Evolutionary conservation across 345 rosid genomes (phyloP).

Genomic region (Gossypium australe): DNA sequence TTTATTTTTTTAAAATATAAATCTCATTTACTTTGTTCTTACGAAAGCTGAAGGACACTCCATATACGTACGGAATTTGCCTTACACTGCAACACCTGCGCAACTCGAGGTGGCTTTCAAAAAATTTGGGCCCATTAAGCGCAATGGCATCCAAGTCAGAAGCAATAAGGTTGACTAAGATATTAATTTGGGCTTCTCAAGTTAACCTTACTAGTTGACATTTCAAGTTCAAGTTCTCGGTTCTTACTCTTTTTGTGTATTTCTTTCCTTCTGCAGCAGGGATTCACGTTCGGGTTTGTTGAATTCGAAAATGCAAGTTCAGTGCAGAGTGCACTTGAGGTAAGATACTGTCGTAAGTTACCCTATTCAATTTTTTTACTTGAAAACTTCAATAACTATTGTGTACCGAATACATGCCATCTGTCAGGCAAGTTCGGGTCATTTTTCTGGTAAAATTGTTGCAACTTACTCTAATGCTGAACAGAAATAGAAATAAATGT

Average conservation of each 20-base stretch:
- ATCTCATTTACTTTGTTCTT: background rate
- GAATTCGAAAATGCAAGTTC: constrained; percentile 52
- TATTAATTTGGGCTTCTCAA: background rate
- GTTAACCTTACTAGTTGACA: background rate
- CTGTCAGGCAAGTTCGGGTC: background rate
- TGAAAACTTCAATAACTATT: background rate
- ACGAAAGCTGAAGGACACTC: constrained; percentile 57
- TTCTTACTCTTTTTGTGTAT: background rate
- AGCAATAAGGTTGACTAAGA: constrained; percentile 50
- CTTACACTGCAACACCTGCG: constrained; percentile 52
- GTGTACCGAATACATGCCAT: background rate
- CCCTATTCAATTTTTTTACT: constrained; percentile 4
- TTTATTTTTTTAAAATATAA: background rate
- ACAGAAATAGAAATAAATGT: background rate
- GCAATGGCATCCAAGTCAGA: constrained; percentile 80
- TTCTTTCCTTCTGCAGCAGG: constrained; percentile 38
- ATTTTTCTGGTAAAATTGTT: background rate
- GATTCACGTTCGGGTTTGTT: constrained; percentile 66
- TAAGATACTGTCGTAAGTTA: constrained; percentile 15
- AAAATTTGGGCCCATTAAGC: constrained; percentile 73
- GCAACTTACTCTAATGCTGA: background rate
- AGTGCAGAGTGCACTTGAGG: constrained; percentile 57
- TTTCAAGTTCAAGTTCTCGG: constrained; percentile 1
- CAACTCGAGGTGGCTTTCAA: constrained; percentile 67
- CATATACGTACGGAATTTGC: constrained; percentile 66